phyloP scores from a whole-genome alignment of 352 stramenopile species.

The Phytophthora agathidicida region DNA sequence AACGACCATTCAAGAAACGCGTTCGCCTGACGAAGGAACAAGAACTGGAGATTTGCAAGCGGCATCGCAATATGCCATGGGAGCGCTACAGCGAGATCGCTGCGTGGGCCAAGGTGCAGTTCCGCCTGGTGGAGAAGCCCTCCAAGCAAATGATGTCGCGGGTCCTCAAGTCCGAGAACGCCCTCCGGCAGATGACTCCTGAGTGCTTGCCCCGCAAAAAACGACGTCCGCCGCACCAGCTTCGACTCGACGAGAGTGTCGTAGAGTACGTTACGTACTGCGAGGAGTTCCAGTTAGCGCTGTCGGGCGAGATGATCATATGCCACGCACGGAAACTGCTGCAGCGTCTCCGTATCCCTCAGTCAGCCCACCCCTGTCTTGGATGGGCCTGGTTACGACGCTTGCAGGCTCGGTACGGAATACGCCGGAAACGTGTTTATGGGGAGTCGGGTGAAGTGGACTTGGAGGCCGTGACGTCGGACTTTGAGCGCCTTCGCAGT shows the following conservation, averaged over 20 bases:
- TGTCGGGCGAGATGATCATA: slow-evolving; percentile 1
- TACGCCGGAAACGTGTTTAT: not conserved
- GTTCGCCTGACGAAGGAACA: not conserved
- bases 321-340: not conserved
- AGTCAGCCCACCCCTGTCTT: not conserved
- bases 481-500: not conserved
- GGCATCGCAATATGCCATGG: not conserved
- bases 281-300: not conserved
- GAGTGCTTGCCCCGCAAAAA: slow-evolving; percentile 7
- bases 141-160: slow-evolving; percentile 5
- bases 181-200: not conserved
- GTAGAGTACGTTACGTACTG: not conserved
- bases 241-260: slow-evolving; percentile 5
- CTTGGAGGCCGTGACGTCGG: not conserved
- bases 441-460: slow-evolving; percentile 1
- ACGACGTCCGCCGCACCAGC: not conserved
- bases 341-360: not conserved
- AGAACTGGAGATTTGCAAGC: not conserved
- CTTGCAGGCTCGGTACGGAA: slow-evolving; percentile 2
- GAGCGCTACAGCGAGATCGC: not conserved
- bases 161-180: not conserved
- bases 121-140: not conserved
- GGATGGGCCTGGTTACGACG: not conserved
- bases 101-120: not conserved
- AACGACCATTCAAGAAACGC: slow-evolving; percentile 2